Conservation (phyloP, 2,329 filamentous ascomycete species). For the Pezicula neosporulosa region DNA sequence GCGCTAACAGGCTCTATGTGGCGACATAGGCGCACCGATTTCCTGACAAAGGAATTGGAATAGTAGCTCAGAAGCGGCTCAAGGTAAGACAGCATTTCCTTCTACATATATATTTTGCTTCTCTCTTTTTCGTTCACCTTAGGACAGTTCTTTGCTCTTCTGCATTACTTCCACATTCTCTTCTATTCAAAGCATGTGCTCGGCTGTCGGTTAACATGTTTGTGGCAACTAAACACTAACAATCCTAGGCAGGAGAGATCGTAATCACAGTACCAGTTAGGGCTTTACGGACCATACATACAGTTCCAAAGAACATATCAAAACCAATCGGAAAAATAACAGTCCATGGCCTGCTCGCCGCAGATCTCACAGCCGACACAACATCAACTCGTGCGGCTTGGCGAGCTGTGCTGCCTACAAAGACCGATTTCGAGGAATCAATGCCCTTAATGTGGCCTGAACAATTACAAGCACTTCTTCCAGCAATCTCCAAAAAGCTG, state of each 20-base stretch:
- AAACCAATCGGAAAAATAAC: conserved; percentile 52
- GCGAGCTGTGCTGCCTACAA: conserved; percentile 64
- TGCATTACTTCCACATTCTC: not conserved
- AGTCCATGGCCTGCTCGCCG: conserved; percentile 71
- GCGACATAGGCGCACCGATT: conserved; percentile 49
- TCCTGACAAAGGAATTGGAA: conserved; percentile 71
- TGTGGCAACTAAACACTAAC: not conserved
- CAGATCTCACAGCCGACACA: conserved; percentile 56
- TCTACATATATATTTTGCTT: not conserved
- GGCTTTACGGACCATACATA: conserved; percentile 62
- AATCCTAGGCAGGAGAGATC: conserved; percentile 48
- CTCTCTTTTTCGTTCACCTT: no score
- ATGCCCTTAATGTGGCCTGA: conserved; percentile 54
- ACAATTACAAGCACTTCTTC: conserved; percentile 40
- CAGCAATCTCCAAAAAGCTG: conserved; percentile 38
- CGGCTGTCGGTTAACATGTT: not conserved
- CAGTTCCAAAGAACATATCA: conserved; percentile 51
- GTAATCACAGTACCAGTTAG: conserved; percentile 63
- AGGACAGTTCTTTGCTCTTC: no score
- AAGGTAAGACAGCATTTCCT: conserved; percentile 43
- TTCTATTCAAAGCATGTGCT: not conserved
- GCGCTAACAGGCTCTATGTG: no score
- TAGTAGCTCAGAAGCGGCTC: conserved; percentile 66
- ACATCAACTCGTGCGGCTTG: conserved; percentile 50
- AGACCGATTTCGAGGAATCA: conserved; percentile 52